These are phyloP conservation scores for Trichoderma sp. DNA, from an alignment of 2,329 filamentous ascomycete genomes.

Conservation along the genomic window DNA sequence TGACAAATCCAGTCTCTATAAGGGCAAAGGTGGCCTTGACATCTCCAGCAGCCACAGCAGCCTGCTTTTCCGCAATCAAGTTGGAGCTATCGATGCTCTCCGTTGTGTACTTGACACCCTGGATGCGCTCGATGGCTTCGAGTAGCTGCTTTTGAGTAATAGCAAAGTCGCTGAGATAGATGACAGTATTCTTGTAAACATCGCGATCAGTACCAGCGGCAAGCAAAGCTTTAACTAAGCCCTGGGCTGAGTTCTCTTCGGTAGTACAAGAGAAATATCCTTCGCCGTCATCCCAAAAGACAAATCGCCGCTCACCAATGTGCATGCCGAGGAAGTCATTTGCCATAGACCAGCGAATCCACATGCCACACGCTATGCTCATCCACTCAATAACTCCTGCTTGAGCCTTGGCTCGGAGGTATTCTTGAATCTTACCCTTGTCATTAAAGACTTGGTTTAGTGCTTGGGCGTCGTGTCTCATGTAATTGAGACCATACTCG, in stretches of 20 bases:
- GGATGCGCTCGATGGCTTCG: neutral
- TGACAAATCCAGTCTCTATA: constrained; percentile 34
- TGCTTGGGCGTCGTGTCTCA: neutral
- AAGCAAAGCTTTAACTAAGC: neutral
- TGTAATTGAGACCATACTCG: neutral
- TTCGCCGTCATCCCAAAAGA: constrained; percentile 30
- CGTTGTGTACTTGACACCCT: neutral
- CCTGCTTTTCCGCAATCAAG: neutral
- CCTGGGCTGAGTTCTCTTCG: constrained; percentile 34
- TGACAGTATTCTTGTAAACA: neutral
- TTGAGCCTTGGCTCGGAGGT: constrained; percentile 25
- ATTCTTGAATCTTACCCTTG: constrained; percentile 21
- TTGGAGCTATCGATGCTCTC: neutral
- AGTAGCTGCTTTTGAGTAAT: neutral
- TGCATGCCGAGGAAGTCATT: constrained; percentile 24
- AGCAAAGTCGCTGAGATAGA: neutral
- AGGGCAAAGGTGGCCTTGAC: constrained; percentile 28
- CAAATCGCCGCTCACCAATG: constrained; percentile 14
- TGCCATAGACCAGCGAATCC: constrained; percentile 22
- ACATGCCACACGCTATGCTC: constrained; percentile 23
- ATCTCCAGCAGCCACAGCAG: constrained; percentile 25
- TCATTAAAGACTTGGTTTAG: neutral
- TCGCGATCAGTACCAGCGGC: neutral
- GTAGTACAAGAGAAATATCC: constrained; percentile 35
- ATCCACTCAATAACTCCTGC: constrained; percentile 22